Evolutionary conservation across 371 early-diverging fungal genomes (phyloP).

Genomic region (Batkoa obscura): DNA sequence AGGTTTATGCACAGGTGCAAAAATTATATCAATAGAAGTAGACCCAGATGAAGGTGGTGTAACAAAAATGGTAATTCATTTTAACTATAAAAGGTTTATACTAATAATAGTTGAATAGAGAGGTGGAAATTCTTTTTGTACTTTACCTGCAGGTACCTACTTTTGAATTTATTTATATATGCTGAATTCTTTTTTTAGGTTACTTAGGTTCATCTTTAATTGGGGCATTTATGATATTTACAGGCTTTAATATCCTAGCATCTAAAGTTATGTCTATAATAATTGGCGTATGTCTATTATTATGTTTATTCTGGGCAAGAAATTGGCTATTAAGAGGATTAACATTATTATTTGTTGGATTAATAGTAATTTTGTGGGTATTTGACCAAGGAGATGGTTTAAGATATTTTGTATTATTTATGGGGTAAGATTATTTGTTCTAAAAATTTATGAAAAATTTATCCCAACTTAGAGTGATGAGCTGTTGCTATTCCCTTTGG

Average conservation of each 20-base stretch:
- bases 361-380: slow-evolving; percentile 73
- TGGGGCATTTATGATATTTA: slow-evolving; percentile 79
- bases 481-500: slow-evolving; percentile 73
- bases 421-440: slow-evolving; percentile 44
- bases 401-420: slow-evolving; percentile 71
- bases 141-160: slow-evolving; percentile 38
- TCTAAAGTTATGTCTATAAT: slow-evolving; percentile 66
- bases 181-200: slow-evolving; percentile 11
- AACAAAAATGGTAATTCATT: slow-evolving; percentile 47
- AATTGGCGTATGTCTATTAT: slow-evolving; percentile 52
- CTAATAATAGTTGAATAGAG: slow-evolving; percentile 14
- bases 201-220: slow-evolving; percentile 57
- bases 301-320: slow-evolving; percentile 62
- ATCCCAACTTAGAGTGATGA: slow-evolving; percentile 50
- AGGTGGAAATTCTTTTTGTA: slow-evolving; percentile 51
- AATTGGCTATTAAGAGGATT: slow-evolving; percentile 74
- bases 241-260: slow-evolving; percentile 68
- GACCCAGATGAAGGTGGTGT: slow-evolving; percentile 88
- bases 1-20: slow-evolving; percentile 70
- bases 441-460: neutral
- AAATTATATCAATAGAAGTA: slow-evolving; percentile 74
- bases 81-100: slow-evolving; percentile 6
- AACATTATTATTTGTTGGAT: slow-evolving; percentile 58
- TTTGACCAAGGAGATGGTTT: slow-evolving; percentile 47
- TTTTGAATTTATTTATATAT: neutral